Evolutionary conservation across 2,329 filamentous ascomycete species (phyloP), one percentile per base, ranked within the genome.

Genomic region (Botryosphaeria agaves): DNA sequence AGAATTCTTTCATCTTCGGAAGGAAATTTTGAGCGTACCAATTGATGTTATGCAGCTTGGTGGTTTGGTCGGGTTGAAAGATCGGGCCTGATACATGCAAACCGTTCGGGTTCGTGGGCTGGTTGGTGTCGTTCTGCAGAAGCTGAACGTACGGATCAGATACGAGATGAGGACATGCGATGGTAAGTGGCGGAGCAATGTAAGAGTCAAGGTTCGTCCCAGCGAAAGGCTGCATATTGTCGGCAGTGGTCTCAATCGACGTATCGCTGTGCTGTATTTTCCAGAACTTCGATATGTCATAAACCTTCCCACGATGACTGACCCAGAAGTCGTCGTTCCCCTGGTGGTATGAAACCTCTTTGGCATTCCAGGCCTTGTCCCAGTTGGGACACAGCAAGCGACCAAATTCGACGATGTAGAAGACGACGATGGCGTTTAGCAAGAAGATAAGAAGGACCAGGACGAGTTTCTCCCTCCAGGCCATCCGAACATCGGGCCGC

Each of bases 381-480:
- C 72, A 80, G 48, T 93, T 85, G 9, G 89, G 89, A 48, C 89
- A 98, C 3, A 95, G 62, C 2, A 98, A 53, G 32, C 68, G 72
- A 19, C 87, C 85, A 43, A 98, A 89, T 23, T 59, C 71, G 38
- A 94, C 69, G 43, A 98, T 94, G 69, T 83, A 93, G 58, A 98
- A 98, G 34, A 94, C 64, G 36, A 98, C 70, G 17, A 70, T 47
- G 23, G 50, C 83, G 54, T 98, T 98, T 41, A 92, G 56, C 8
- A 98, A 44, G 18, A 80, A 49, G 41, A 98, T 95, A 31, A 93
- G 44, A 34, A 80, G 61, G 28, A 85, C 73, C 7, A 98, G 61
- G 0, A 89, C 77, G 7, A 98, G 30, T 56, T 98, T 98, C 48
- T 98, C 89, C 53, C 89, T 72, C 89, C 89, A 98, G 0, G 89